Evolutionary conservation across 371 early-diverging fungal species (phyloP).

Genomic region (Mortierella sp.): DNA sequence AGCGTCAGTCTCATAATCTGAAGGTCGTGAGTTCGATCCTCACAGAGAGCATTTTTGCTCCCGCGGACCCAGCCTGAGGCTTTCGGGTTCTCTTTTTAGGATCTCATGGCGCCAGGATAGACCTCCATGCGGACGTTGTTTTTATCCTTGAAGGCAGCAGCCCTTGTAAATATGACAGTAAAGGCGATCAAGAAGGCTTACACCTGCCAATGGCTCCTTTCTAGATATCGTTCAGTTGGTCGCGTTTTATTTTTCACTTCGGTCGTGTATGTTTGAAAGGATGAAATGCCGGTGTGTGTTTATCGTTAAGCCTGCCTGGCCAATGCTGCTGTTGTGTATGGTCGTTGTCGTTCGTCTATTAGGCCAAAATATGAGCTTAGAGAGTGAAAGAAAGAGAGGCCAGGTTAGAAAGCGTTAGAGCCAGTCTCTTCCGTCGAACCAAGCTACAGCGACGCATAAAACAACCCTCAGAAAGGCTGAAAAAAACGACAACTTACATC

Average conservation of each 20-base stretch:
- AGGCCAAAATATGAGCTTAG: background rate
- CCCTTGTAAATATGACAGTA: too few species aligned
- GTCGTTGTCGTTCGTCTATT: background rate
- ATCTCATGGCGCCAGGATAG: too few species aligned
- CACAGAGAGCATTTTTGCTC: too few species aligned
- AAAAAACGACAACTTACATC: slow-evolving; percentile 68
- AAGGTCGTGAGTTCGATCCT: too few species aligned
- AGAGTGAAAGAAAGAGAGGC: background rate
- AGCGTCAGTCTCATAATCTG: too few species aligned
- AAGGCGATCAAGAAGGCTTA: too few species aligned
- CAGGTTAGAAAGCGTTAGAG: background rate
- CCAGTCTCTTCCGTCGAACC: background rate
- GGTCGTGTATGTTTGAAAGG: background rate
- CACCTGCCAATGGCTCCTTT: too few species aligned
- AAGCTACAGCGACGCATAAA: background rate
- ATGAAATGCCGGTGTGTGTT: background rate
- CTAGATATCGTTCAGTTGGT: background rate
- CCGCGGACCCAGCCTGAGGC: too few species aligned
- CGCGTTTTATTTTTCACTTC: background rate
- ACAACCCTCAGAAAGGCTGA: too few species aligned
- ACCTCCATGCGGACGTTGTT: too few species aligned
- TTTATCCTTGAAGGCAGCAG: too few species aligned
- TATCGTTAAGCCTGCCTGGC: background rate
- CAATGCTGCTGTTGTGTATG: background rate
- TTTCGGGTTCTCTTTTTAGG: too few species aligned